Conservation (phyloP, 768 basidiomycete species). For the Boletus reticulatus region DNA sequence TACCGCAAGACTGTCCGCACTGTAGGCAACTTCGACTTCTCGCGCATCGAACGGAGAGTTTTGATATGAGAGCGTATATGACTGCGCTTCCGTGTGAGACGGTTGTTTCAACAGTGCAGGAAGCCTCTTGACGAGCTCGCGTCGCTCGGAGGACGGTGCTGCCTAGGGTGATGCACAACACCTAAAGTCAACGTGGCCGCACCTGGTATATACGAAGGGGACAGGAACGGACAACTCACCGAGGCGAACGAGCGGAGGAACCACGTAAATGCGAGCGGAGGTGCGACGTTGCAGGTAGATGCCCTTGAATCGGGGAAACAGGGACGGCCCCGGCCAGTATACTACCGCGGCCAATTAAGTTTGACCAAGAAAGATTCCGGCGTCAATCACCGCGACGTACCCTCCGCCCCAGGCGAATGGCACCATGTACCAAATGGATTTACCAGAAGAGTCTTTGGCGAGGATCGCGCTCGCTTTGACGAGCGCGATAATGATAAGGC, state of each 20-base stretch:
- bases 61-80: slow-evolving; percentile 45
- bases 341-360: not conserved
- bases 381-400: not conserved
- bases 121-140: slow-evolving; percentile 41
- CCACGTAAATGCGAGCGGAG: not conserved
- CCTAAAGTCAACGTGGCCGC: slow-evolving; percentile 21
- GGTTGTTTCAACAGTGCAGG: slow-evolving; percentile 36
- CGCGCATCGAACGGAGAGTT: slow-evolving; percentile 36
- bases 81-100: slow-evolving; percentile 41
- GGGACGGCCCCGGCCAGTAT: slow-evolving; percentile 12
- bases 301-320: slow-evolving; percentile 33
- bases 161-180: slow-evolving; percentile 51
- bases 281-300: not conserved
- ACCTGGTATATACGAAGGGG: not conserved
- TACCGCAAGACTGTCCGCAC: slow-evolving; percentile 36
- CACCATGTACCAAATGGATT: slow-evolving; percentile 12
- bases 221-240: slow-evolving; percentile 18
- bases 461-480: slow-evolving; percentile 34
- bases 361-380: no score
- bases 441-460: slow-evolving; percentile 21
- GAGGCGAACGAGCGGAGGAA: slow-evolving; percentile 22
- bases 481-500: slow-evolving; percentile 29
- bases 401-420: not conserved
- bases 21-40: slow-evolving; percentile 38
- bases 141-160: slow-evolving; percentile 45